These are phyloP conservation scores for Taphrina confusa DNA, from an alignment of 1,139 yeast species.

Conservation along the genomic window DNA sequence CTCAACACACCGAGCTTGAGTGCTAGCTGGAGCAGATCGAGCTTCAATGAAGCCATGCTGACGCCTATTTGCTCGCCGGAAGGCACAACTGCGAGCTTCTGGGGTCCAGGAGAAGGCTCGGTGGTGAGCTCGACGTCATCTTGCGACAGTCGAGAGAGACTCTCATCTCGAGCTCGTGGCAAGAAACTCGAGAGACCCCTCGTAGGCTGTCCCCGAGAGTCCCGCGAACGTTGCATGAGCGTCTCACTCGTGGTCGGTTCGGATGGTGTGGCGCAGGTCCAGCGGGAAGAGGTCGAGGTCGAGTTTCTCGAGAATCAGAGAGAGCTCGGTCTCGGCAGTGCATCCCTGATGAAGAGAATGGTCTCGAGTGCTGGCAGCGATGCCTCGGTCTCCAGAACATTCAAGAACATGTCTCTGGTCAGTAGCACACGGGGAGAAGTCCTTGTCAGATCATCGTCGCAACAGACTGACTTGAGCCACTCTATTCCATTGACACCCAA, in stretches of 20 bases:
- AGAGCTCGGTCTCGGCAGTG: not conserved
- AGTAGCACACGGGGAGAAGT: conserved; percentile 18
- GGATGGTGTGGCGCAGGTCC: conserved; percentile 26
- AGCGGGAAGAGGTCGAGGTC: conserved; percentile 14
- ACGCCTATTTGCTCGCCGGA: conserved; percentile 8
- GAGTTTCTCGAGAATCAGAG: conserved; percentile 19
- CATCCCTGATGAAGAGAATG: conserved; percentile 19
- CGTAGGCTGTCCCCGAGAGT: conserved; percentile 6
- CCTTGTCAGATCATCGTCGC: conserved; percentile 15
- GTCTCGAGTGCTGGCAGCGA: conserved; percentile 32
- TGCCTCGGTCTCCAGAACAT: conserved; percentile 12
- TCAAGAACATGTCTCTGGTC: conserved; percentile 7
- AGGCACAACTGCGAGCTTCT: not conserved
- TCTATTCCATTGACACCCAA: conserved; percentile 22
- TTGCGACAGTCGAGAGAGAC: conserved; percentile 4
- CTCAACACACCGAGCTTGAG: not conserved
- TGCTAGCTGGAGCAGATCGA: conserved; percentile 5
- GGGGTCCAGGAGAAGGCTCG: conserved; percentile 17
- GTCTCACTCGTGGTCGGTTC: conserved; percentile 24
- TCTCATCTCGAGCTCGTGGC: not conserved
- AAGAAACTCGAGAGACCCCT: conserved; percentile 3
- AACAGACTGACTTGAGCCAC: conserved; percentile 24
- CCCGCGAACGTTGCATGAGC: conserved; percentile 12
- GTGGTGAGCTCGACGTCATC: conserved; percentile 19
- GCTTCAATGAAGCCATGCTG: conserved; percentile 3